Base-by-base conservation (phyloP, 805 yeast genomes). In the Metschnikowia peoriensis region DNA sequence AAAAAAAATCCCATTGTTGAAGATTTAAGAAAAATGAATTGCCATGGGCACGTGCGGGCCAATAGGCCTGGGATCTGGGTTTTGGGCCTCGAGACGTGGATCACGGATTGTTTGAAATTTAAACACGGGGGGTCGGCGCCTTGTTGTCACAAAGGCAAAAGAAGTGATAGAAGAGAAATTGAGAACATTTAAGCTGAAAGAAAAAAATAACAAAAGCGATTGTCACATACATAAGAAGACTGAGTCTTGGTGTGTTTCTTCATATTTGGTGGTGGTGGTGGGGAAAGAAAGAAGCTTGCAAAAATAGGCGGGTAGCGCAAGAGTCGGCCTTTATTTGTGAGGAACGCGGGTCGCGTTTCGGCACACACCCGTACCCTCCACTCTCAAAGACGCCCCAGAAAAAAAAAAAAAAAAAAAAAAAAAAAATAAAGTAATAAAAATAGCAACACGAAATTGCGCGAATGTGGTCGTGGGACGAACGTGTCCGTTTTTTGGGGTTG, bases 231-330 rank as follows among this genome's bases (percentile, higher is more conserved):
- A 60, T 80, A 86, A 41, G 90, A 82, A 48, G 88, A 82, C 69
- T 86, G 91, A 41, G 88, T 79, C 70, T 86, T 86, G 61, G 74
- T 75, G 71, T 86, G 91, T 66, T 82, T 85, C 69, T 79, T 80
- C 60, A 56, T 58, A 42, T 11, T 38, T 11, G 43, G 32, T 15
- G 28, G 22, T 11, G 8, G 15, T 9, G 15, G 42, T n/a, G 28
- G 17, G 15, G 16, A 48, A 17, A 11, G 40, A 32, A 47, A 16
- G 22, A 32, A 27, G 17, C 42, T 38, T 8, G 10, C n/a, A 32
- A 32, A 32, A 28, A 29, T 38, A 22, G 17, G 38, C n/a, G 38
- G 29, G 22, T 32, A 15, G 32, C 28, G 37, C 12, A 28, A 41
- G 39, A 47, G 17, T 17, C 45, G 15, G 49, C 49, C 41, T 49